These are phyloP conservation scores for Parathielavia appendiculata DNA, from an alignment of 495 filamentous ascomycete species.

Conservation along the genomic window DNA sequence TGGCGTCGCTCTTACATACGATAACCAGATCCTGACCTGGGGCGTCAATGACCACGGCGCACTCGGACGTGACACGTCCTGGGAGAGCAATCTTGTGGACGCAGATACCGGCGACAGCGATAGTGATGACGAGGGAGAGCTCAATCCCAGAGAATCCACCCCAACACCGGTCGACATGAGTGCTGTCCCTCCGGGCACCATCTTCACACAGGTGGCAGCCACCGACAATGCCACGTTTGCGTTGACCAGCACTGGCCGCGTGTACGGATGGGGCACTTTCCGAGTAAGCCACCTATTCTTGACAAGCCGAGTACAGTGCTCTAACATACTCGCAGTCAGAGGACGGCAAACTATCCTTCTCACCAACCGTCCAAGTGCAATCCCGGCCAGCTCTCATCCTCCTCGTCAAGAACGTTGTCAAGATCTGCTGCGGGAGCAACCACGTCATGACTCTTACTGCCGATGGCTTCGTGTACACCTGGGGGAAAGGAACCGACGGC, in stretches of 20 bases:
- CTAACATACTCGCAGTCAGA: conserved; percentile 10
- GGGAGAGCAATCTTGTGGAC: conserved; percentile 50
- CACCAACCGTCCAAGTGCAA: conserved; percentile 9
- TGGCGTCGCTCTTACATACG: conserved; percentile 55
- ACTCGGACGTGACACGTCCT: conserved; percentile 57
- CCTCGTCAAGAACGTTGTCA: conserved; percentile 49
- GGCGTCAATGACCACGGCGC: conserved; percentile 67
- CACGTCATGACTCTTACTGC: conserved; percentile 61
- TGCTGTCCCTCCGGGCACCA: conserved; percentile 47
- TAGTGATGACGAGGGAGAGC: conserved; percentile 40
- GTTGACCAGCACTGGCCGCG: conserved; percentile 57
- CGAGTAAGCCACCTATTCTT: conserved; percentile 29
- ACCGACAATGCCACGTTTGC: conserved; percentile 60
- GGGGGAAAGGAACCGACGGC: conserved; percentile 62
- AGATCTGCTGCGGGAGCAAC: conserved; percentile 57
- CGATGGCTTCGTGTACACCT: conserved; percentile 56
- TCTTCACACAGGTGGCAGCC: conserved; percentile 56
- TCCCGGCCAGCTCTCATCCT: conserved; percentile 10
- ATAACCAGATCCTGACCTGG: conserved; percentile 65
- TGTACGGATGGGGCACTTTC: conserved; percentile 72
- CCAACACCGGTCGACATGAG: conserved; percentile 48
- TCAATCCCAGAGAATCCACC: conserved; percentile 57
- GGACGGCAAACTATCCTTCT: conserved; percentile 11
- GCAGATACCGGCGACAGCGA: conserved; percentile 42
- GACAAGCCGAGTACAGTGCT: background rate